Evolutionary conservation across 768 basidiomycete genomes (phyloP), one percentile per base, ranked within the genome.

Genomic region (Leccinum boreale): DNA sequence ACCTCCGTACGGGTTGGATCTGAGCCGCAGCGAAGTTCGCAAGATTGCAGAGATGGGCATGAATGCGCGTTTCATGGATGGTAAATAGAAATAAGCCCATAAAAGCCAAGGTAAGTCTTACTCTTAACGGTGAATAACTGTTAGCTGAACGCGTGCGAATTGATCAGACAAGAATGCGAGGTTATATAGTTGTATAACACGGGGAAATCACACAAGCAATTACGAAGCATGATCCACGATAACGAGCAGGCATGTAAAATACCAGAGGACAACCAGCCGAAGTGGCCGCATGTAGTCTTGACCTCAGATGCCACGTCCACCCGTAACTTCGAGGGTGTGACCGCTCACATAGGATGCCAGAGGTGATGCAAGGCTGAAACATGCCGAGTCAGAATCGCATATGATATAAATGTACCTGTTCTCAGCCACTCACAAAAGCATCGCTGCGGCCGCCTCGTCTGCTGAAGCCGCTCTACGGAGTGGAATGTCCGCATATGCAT

Each of bases 261-360:
- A 48, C 29, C 28, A 42, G 17, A 46, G 44, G 19, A 17, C 35
- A 49, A 31, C 50, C 19, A 35, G 5, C 26, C 23, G 23, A 29
- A 35, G 19, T 50, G 23, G 12, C 35, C 9, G 28, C 29, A 31
- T 17, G 23, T 4, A 4, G 19, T 28, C 10, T 45, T 39, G 19
- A 35, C 46, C 35, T 73, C 71, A 90, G 55, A 92, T 91, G 36
- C 89, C 89, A 54, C 79, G 78, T 44, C 92, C 92, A 33, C 91
- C 91, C 36, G 91, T 92, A 21, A 90, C 88, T 71, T 92, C 90
- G 54, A 93, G 76, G 15, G 89, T 92, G 73, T 92, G 92, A 8
- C 91, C 91, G 48, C 81, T 84, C 55, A 94, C 86, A 67, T 89
- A 94, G 3, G 86, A 84, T 14, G 90, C 87, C 23, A 94, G 75